Conservation (phyloP, 257 asterid species). For the Primulina huaijiensis region DNA sequence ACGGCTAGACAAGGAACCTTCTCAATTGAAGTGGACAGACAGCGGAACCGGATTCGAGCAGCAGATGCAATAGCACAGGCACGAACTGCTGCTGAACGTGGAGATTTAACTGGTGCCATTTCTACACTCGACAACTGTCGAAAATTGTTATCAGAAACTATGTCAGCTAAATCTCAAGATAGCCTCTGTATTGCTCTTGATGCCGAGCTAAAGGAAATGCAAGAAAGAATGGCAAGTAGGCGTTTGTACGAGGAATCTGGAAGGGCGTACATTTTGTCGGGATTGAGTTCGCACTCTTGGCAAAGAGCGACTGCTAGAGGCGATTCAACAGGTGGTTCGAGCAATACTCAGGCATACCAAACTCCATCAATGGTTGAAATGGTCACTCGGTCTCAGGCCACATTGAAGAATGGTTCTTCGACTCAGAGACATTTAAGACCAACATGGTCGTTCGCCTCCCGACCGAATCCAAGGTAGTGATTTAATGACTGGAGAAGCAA, state of each 20-base stretch:
- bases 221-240: conserved; percentile 20
- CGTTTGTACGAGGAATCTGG: conserved; percentile 22
- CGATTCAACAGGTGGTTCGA: conserved; percentile 14
- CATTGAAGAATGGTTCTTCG: neutral
- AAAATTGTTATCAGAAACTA: conserved; percentile 10
- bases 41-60: conserved; percentile 16
- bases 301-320: conserved; percentile 24
- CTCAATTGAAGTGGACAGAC: conserved; percentile 16
- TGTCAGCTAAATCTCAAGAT: conserved; percentile 21
- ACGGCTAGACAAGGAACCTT: neutral
- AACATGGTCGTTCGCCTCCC: no score
- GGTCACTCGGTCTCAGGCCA: conserved; percentile 25
- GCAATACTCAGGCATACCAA: conserved; percentile 19
- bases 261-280: conserved; percentile 23
- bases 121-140: conserved; percentile 17
- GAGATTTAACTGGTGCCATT: conserved; percentile 15
- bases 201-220: conserved; percentile 25
- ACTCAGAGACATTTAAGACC: no score
- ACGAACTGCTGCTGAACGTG: conserved; percentile 15
- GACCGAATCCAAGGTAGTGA: no score
- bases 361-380: conserved; percentile 20
- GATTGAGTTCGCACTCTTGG: conserved; percentile 24
- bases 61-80: conserved; percentile 23
- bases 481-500: no score
- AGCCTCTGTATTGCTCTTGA: conserved; percentile 16